A percentile compares a stretch with the other conserved stretches of the same genome.
Evolutionary conservation across 2,329 filamentous ascomycete genomes (phyloP).

Genomic region (Xylariaceae sp.): DNA sequence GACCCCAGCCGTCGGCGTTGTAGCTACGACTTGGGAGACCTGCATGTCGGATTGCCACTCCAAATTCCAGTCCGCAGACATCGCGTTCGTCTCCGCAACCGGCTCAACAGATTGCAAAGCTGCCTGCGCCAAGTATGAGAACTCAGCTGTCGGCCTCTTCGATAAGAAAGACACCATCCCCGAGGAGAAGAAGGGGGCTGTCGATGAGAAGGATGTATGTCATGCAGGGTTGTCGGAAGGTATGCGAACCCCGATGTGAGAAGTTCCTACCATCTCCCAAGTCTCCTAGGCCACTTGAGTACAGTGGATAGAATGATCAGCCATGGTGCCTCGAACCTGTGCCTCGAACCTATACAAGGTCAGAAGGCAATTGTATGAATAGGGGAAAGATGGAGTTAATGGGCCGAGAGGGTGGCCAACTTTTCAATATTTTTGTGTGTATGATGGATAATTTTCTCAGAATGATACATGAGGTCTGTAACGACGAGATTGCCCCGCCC

Average conservation of each 20-base stretch:
- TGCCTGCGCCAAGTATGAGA: background rate
- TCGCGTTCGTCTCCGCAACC: constrained; percentile 1
- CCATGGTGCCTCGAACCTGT: background rate
- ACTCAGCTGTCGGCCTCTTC: background rate
- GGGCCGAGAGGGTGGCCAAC: background rate
- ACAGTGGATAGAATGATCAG: background rate
- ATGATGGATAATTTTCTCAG: background rate
- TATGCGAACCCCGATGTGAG: no score
- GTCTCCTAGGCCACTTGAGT: no score
- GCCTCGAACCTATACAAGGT: background rate
- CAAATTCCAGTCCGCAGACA: background rate
- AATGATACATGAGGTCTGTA: background rate
- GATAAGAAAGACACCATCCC: background rate
- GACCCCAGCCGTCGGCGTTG: background rate
- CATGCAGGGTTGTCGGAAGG: background rate
- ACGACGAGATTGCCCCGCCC: background rate
- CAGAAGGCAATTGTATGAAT: background rate
- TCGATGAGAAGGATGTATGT: background rate
- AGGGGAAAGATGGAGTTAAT: background rate
- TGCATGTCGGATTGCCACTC: constrained; percentile 9
- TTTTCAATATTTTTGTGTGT: background rate
- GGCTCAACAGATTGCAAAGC: constrained; percentile 5
- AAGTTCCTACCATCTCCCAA: no score
- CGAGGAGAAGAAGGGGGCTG: background rate
- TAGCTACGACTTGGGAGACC: background rate